Percentiles rank a stretch among this genome's conserved stretches.
These are phyloP conservation scores for Penicillium canescens DNA, from an alignment of 495 filamentous ascomycete genomes.

Conservation along the genomic window DNA sequence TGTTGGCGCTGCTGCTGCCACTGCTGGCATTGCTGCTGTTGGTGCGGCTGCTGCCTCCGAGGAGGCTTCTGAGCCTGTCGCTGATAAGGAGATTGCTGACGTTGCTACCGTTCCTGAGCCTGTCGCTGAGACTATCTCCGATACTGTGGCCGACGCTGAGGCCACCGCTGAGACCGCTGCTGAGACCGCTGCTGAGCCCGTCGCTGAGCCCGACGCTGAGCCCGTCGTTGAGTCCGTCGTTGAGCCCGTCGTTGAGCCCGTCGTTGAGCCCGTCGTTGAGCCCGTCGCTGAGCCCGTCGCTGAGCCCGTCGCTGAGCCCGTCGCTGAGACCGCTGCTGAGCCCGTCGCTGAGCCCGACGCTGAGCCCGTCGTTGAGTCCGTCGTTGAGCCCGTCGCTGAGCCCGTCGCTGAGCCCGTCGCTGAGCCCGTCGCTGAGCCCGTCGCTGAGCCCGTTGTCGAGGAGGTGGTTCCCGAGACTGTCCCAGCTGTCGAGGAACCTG, in stretches of 20 bases:
- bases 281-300: neutral
- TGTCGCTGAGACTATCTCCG: neutral
- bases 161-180: neutral
- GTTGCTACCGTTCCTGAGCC: neutral
- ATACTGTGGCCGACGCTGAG: neutral
- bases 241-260: neutral
- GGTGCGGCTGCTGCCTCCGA: neutral
- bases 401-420: neutral
- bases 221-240: neutral
- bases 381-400: constrained; percentile 2
- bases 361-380: neutral
- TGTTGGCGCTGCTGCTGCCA: neutral
- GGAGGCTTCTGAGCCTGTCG: neutral
- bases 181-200: neutral
- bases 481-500: neutral
- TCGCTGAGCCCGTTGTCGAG: neutral
- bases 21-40: neutral
- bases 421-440: neutral
- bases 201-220: neutral
- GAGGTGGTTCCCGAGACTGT: neutral
- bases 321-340: neutral
- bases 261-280: neutral
- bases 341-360: neutral
- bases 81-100: neutral
- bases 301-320: neutral